A percentile compares a stretch with the other conserved stretches of the same genome.
Evolutionary conservation across 2,329 filamentous ascomycete species (phyloP).

Genomic region (Aspergillus udagawae): DNA sequence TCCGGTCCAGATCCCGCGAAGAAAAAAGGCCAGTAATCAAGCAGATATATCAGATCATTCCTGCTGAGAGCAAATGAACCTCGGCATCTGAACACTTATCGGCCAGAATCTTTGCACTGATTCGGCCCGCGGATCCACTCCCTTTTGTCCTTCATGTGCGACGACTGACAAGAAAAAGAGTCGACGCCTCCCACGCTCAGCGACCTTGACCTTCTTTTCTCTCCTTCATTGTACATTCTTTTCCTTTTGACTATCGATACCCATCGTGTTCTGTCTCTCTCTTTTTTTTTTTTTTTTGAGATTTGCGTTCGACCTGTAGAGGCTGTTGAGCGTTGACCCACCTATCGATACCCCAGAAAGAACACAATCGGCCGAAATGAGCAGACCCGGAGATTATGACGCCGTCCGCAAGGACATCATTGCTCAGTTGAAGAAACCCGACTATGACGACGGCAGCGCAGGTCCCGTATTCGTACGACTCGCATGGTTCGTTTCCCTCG

Average conservation of each 20-base stretch:
- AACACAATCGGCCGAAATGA: constrained; percentile 32
- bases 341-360: constrained; percentile 10
- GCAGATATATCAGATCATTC: not conserved
- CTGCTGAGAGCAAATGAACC: constrained; percentile 11
- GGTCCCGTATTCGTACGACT: constrained; percentile 62
- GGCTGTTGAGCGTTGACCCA: not conserved
- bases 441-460: constrained; percentile 62
- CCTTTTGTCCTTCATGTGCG: constrained; percentile 27
- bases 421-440: constrained; percentile 55
- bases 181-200: constrained; percentile 7
- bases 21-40: not conserved
- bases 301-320: not conserved
- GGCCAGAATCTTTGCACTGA: constrained; percentile 13
- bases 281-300: not conserved
- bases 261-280: not conserved
- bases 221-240: constrained; percentile 5
- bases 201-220: constrained; percentile 4
- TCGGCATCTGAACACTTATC: constrained; percentile 25
- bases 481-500: constrained; percentile 49
- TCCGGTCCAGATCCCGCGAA: not conserved
- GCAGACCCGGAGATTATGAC: constrained; percentile 36
- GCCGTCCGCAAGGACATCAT: constrained; percentile 54
- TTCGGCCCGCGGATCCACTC: constrained; percentile 29
- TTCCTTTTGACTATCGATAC: not conserved
- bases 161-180: constrained; percentile 14